phyloP scores from a whole-genome alignment of 202 grass and related monocot species.

The Setaria viridis region DNA sequence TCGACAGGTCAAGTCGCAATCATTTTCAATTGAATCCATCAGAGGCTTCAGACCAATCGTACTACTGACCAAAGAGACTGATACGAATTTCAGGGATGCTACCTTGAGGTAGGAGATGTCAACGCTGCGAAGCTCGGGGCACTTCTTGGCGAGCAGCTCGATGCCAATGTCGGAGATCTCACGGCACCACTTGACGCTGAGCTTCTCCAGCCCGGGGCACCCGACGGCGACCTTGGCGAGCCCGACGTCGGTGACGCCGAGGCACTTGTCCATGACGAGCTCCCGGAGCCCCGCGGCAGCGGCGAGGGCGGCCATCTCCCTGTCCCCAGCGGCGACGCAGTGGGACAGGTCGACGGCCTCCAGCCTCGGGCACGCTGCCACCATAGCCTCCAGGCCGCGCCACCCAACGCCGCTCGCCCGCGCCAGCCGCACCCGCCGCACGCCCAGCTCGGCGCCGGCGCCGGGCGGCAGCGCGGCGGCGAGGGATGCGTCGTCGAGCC shows the following conservation, averaged over 20 bases:
- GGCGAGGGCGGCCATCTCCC: conserved; percentile 73
- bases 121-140: conserved; percentile 60
- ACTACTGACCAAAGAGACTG: neutral
- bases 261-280: conserved; percentile 78
- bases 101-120: conserved; percentile 94
- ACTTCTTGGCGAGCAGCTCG: conserved; percentile 88
- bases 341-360: conserved; percentile 82
- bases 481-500: conserved; percentile 69
- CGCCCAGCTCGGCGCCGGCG: neutral
- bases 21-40: neutral
- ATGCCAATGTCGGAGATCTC: conserved; percentile 95
- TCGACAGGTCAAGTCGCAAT: neutral
- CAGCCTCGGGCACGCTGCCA: conserved; percentile 62
- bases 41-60: neutral
- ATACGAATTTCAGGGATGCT: neutral
- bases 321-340: conserved; percentile 77
- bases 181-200: conserved; percentile 87
- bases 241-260: conserved; percentile 77
- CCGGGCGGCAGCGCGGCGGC: conserved; percentile 23
- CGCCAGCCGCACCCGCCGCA: conserved; percentile 59
- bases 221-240: conserved; percentile 87
- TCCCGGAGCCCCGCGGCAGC: conserved; percentile 59
- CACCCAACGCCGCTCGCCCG: conserved; percentile 73
- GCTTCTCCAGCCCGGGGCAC: conserved; percentile 59
- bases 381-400: conserved; percentile 74